Conservation (phyloP, 345 rosid genomes). For the Eucalyptus dawsonii region DNA sequence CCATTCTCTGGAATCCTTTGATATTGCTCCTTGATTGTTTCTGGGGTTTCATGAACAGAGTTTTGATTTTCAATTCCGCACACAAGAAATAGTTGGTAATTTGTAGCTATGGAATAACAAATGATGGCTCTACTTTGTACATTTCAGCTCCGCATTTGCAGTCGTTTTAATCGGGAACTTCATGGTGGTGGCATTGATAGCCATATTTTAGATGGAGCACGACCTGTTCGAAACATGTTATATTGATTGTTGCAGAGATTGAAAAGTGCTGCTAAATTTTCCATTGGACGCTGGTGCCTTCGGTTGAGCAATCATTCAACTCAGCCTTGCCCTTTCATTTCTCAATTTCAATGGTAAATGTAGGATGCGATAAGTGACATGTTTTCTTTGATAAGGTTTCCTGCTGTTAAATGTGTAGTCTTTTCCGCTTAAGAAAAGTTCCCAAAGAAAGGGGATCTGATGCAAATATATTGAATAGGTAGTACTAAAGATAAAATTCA, state of each 20-base stretch:
- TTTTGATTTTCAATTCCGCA: not conserved
- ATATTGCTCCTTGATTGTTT: not conserved
- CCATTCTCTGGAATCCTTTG: not conserved
- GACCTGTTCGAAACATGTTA: not conserved
- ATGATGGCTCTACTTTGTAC: not conserved
- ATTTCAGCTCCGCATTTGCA: not conserved
- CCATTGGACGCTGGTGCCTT: not conserved
- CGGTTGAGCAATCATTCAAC: not conserved
- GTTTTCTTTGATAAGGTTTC: not conserved
- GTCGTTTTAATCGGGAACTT: not conserved
- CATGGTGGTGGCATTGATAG: not conserved
- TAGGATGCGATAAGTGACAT: accelerated
- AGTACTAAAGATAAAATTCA: too few species aligned
- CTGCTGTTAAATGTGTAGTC: not conserved
- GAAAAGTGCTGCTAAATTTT: not conserved
- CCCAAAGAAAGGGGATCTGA: not conserved
- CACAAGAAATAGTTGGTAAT: not conserved
- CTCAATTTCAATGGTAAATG: too few species aligned
- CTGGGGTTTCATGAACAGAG: not conserved
- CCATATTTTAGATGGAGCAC: not conserved
- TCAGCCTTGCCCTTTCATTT: not conserved
- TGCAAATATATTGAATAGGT: not conserved
- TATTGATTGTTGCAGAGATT: not conserved
- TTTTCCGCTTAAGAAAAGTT: not conserved
- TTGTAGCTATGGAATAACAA: not conserved